Base-by-base conservation (phyloP, 2,329 filamentous ascomycete species). In the Cadophora sp. region DNA sequence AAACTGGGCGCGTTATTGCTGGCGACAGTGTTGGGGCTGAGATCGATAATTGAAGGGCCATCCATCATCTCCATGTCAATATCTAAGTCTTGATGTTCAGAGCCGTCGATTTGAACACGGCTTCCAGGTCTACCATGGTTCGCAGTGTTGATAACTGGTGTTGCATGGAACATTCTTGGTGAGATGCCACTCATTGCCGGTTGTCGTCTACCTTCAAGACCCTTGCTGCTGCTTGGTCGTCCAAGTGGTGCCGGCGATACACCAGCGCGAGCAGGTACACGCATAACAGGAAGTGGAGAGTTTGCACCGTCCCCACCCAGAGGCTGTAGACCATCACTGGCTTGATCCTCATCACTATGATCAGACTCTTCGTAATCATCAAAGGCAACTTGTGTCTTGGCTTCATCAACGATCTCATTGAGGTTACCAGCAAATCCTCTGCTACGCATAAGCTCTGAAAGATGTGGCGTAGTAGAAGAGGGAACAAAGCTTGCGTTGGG, bases 1-100 rank as follows among this genome's bases (percentile, higher is more conserved):
- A 94, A 84, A 74, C 91, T 93, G 26, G 92, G 92, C 9, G 92
- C 91, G 72, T 92, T 92, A 79, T 93, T 93, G 78, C 90, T 91
- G 62, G 90, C 84, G 55, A 89, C 80, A 0, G 90, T 91, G 74
- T 89, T 88, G 5, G 91, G 91, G 74, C 90, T 92, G 67, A 92
- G 79, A 64, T 92, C 88, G 58, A 84, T 83, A 65, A 89, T 87
- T 76, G 88, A 83, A 66, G 88, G 85, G 56, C 83, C 80, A 64
- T 71, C 65, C 76, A 85, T 85, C 71, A 80, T 83, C 48, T 83
- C 75, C 53, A 79, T 77, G 29, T 80, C 77, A 51, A 73, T 60
- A 64, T 77, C 72, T 11, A 67, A 48, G 19, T 71, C 70, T n/a
- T 67, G 68, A 55, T 70, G 68, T 27, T 64, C 60, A 7, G 69